Conservation (phyloP, 495 filamentous ascomycete genomes). For the Mycothermus thermophilus region DNA sequence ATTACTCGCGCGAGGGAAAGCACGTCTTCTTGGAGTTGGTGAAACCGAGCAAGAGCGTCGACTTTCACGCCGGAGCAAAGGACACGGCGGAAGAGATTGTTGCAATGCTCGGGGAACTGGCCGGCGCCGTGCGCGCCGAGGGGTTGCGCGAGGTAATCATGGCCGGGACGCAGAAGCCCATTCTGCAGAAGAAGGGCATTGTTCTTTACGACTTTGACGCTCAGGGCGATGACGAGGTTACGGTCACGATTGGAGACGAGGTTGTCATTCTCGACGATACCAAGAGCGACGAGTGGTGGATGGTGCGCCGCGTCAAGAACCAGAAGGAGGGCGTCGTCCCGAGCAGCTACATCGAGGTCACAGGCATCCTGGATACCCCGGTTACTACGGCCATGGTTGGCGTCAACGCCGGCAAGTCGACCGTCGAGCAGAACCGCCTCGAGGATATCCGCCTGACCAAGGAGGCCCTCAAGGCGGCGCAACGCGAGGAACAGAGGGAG, state of each 20-base stretch:
- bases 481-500: constrained; percentile 39
- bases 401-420: constrained; percentile 54
- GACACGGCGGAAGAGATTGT: constrained; percentile 93
- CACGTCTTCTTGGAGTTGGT: constrained; percentile 94
- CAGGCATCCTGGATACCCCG: constrained; percentile 38
- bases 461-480: constrained; percentile 50
- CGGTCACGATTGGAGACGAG: constrained; percentile 77
- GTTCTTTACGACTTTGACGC: constrained; percentile 94
- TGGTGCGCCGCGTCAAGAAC: constrained; percentile 78
- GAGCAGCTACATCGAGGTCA: constrained; percentile 86
- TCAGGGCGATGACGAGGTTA: constrained; percentile 93
- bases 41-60: constrained; percentile 77
- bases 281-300: constrained; percentile 97
- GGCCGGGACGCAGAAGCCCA: constrained; percentile 43
- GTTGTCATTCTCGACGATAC: constrained; percentile 79
- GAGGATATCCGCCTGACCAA: constrained; percentile 73
- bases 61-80: constrained; percentile 95
- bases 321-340: constrained; percentile 96
- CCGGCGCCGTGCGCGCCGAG: constrained; percentile 68
- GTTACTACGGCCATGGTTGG: constrained; percentile 33
- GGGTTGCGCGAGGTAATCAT: constrained; percentile 78
- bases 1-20: constrained; percentile 95
- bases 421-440: constrained; percentile 65
- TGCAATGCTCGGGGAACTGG: constrained; percentile 71
- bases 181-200: constrained; percentile 57